phyloP scores from a whole-genome alignment of 2,329 filamentous ascomycete species.

The Venturia oleaginea region DNA sequence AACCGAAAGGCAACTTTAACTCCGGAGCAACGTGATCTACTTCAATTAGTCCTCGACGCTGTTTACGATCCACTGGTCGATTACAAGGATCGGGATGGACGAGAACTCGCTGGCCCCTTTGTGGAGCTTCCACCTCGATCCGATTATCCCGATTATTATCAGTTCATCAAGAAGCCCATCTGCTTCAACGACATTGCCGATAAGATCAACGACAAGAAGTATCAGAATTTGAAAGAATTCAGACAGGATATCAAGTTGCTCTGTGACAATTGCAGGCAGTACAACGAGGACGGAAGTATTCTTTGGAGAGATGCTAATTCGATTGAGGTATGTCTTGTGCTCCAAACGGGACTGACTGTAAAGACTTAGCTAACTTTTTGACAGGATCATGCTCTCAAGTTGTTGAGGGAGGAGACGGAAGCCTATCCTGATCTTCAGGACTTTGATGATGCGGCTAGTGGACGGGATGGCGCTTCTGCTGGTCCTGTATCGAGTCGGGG shows the following conservation, averaged over 20 bases:
- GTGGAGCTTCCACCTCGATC: constrained; percentile 82
- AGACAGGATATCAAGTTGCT: constrained; percentile 73
- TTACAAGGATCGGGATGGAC: constrained; percentile 66
- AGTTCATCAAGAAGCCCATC: constrained; percentile 85
- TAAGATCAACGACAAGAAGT: constrained; percentile 94
- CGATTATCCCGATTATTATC: constrained; percentile 90
- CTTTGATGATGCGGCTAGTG: constrained; percentile 42
- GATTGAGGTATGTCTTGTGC: constrained; percentile 64
- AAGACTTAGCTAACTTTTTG: constrained; percentile 2
- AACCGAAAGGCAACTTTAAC: constrained; percentile 56
- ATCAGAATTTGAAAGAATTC: constrained; percentile 71
- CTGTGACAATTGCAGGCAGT: constrained; percentile 85
- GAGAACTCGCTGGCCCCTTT: constrained; percentile 57
- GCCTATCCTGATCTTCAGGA: constrained; percentile 48
- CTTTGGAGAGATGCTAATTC: constrained; percentile 86
- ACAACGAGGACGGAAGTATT: constrained; percentile 91
- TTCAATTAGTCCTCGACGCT: constrained; percentile 69
- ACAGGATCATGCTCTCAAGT: constrained; percentile 42
- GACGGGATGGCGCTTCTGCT: constrained; percentile 42
- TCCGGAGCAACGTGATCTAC: constrained; percentile 59
- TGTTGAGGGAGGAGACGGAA: constrained; percentile 45
- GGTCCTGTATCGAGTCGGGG: constrained; percentile 45
- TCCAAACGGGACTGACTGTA: not conserved
- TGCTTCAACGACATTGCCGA: constrained; percentile 92
- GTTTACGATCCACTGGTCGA: constrained; percentile 75